Evolutionary conservation across 768 basidiomycete species (phyloP), one percentile per base, ranked within the genome.

Genomic region (Floccularia luteovirens): DNA sequence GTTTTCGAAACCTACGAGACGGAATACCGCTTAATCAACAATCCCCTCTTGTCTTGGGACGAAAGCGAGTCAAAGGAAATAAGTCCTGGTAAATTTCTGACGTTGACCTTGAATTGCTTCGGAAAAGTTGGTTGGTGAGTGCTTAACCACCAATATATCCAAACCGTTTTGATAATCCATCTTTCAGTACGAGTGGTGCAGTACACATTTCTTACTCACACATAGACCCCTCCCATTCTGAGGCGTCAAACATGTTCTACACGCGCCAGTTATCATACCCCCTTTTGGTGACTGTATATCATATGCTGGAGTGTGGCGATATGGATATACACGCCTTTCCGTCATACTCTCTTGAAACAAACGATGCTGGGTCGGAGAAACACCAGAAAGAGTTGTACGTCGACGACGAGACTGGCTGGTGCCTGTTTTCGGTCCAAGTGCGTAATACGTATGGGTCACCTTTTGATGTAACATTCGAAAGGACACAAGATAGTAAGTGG

Each of bases 121-220:
- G 94, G 94, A 27, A 98, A 97, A 63, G 76, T 85, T 39, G 90
- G 84, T 46, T 99, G 94, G 93, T 94, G 49, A 52, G 83, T 69
- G n/a, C 5, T 4, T 38, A 41, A n/a, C 6, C 25, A n/a, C 30
- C 41, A 3, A 20, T 31, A n/a, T 33, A 13, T 24, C 16, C 10
- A 12, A 44, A 11, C 47, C 35, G 31, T 31, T n/a, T 33, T 31
- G 14, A 43, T 59, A 38, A 53, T 41, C 25, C 28, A 8, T 34
- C n/a, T 39, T 24, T 12, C 45, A 96, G 92, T 50, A 80, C 81
- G 12, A 75, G 69, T 43, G 93, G 90, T 11, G 73, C 74, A 0
- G 72, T 97, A 32, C 82, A 86, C 48, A 69, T 93, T 37, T 87
- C 90, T 24, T 99, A 98, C 57, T 81, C 87, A 4, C 69, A 75